These are phyloP conservation scores for Chondrostereum purpureum DNA, from an alignment of 1,284 basidiomycete genomes.

Conservation along the genomic window DNA sequence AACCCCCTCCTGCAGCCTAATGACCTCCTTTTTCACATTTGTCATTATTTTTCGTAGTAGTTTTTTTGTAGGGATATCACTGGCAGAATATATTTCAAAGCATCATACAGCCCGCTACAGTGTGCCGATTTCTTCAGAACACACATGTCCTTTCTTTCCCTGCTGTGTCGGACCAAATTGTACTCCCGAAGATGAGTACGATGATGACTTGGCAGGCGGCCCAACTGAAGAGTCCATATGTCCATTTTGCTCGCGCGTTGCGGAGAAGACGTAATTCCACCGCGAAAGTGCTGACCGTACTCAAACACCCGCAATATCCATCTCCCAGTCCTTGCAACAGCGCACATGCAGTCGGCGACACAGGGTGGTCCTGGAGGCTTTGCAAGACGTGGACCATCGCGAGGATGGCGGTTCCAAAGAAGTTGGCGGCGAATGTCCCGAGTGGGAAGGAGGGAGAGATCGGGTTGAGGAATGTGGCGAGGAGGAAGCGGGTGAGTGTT, in stretches of 20 bases:
- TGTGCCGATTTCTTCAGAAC: no score
- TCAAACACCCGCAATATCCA: conserved; percentile 94
- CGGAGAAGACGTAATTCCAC: conserved; percentile 69
- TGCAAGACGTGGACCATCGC: conserved; percentile 70
- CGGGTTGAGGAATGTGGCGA: conserved; percentile 73
- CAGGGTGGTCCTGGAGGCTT: conserved; percentile 35
- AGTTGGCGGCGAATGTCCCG: conserved; percentile 87
- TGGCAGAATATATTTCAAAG: no score
- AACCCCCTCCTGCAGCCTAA: no score
- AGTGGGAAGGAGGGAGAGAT: conserved; percentile 62
- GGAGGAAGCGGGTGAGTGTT: conserved; percentile 75
- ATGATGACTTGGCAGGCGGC: conserved; percentile 66
- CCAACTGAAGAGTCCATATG: conserved; percentile 71
- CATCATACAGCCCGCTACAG: no score
- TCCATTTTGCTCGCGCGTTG: conserved; percentile 43
- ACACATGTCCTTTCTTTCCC: conserved; percentile 29
- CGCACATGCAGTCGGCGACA: conserved; percentile 53
- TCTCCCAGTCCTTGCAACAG: conserved; percentile 78
- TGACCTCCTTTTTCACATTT: no score
- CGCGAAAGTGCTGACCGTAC: conserved; percentile 91
- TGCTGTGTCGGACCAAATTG: conserved; percentile 40
- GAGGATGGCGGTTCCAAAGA: conserved; percentile 73
- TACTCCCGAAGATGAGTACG: conserved; percentile 71
- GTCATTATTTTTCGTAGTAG: no score
- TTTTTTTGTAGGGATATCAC: no score